Percentiles rank a stretch among this genome's conserved stretches.
Conservation (phyloP, 164 flowering plant genomes). For the Vitis rupestris region DNA sequence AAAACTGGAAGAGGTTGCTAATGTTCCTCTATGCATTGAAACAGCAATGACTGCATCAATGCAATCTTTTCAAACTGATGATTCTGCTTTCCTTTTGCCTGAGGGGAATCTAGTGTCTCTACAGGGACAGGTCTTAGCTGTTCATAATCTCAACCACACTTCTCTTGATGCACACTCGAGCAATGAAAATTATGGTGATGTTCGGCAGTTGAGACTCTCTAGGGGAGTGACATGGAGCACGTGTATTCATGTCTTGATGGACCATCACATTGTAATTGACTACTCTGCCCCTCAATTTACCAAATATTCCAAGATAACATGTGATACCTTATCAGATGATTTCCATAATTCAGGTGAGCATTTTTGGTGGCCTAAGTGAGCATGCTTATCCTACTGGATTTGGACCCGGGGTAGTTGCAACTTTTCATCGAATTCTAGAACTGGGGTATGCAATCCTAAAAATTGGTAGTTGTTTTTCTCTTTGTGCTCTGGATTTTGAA, state of each 20-base stretch:
- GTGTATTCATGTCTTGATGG: slow-evolving; percentile 59
- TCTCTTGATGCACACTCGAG: slow-evolving; percentile 12
- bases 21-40: slow-evolving; percentile 17
- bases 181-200: slow-evolving; percentile 19
- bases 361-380: slow-evolving; percentile 39
- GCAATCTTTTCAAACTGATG: slow-evolving; percentile 22
- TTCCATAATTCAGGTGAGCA: slow-evolving; percentile 46
- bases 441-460: slow-evolving; percentile 39
- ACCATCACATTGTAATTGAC: slow-evolving; percentile 44
- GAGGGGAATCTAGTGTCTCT: slow-evolving; percentile 66
- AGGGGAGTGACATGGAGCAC: slow-evolving; percentile 17
- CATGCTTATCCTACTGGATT: slow-evolving; percentile 60
- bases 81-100: slow-evolving; percentile 35
- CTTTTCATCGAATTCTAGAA: slow-evolving; percentile 75
- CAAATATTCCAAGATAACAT: neutral
- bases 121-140: slow-evolving; percentile 54
- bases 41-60: slow-evolving; percentile 9
- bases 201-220: slow-evolving; percentile 22
- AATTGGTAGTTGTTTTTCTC: neutral
- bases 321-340: slow-evolving; percentile 12
- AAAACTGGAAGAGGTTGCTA: slow-evolving; percentile 14
- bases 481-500: too few relatives aligned
- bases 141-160: slow-evolving; percentile 31
- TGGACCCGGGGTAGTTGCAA: slow-evolving; percentile 72
- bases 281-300: neutral